Percentiles rank a stretch among this genome's conserved stretches.
Evolutionary conservation across 2,329 filamentous ascomycete genomes (phyloP).

Genomic region (Fusarium zealandicum): DNA sequence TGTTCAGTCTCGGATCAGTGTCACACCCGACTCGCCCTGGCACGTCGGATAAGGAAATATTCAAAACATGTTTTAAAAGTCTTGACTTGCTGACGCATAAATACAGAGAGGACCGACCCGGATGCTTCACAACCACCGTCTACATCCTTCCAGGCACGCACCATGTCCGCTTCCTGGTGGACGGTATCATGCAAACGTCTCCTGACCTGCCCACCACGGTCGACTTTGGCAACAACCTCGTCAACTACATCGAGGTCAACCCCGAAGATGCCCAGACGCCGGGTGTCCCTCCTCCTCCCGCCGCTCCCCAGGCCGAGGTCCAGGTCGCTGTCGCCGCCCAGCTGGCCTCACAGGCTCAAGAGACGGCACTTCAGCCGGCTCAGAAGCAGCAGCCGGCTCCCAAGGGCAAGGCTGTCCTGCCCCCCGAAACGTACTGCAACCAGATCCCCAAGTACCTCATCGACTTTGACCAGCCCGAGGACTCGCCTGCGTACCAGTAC

Average conservation of each 20-base stretch:
- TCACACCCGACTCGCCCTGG: constrained; percentile 24
- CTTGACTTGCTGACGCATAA: constrained; percentile 30
- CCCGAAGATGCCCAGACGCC: constrained; percentile 67
- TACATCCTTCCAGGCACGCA: constrained; percentile 92
- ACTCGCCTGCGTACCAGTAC: constrained; percentile 75
- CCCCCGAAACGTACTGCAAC: constrained; percentile 69
- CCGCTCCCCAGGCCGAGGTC: constrained; percentile 41
- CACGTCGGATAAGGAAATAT: background rate
- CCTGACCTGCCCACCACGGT: constrained; percentile 90
- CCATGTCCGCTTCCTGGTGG: constrained; percentile 94
- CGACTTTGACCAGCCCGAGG: constrained; percentile 86
- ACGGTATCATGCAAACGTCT: constrained; percentile 90
- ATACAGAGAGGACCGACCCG: constrained; percentile 61
- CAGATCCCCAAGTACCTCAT: constrained; percentile 84
- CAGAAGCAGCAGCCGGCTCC: constrained; percentile 44
- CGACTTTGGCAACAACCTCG: constrained; percentile 95
- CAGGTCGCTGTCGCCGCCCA: constrained; percentile 18
- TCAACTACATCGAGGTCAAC: constrained; percentile 97
- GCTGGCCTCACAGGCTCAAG: constrained; percentile 12
- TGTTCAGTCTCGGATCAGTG: constrained; percentile 31
- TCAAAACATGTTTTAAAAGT: constrained; percentile 1
- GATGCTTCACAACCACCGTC: constrained; percentile 77
- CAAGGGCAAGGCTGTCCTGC: constrained; percentile 63
- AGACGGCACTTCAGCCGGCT: constrained; percentile 1
- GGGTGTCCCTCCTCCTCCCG: constrained; percentile 42